Evolutionary conservation across 345 rosid genomes (phyloP).

Genomic region (Aegle marmelos): DNA sequence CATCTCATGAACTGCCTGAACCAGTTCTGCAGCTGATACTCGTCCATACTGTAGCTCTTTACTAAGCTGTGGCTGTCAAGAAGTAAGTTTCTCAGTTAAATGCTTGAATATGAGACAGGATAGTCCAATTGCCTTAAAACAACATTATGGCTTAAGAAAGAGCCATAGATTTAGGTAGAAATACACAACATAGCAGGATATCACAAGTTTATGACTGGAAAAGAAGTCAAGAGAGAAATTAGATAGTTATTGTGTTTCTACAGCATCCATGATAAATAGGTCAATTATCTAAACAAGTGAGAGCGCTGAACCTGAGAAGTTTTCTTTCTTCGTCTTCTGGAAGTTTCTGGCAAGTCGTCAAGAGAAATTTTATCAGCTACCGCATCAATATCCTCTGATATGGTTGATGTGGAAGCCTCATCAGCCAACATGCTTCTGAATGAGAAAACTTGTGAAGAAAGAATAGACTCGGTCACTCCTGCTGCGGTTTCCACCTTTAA

Average conservation of each 20-base stretch:
- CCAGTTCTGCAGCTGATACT: slow-evolving; percentile 81
- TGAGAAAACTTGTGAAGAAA: slow-evolving; percentile 94
- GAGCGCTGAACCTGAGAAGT: slow-evolving; percentile 58
- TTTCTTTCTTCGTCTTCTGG: slow-evolving; percentile 40
- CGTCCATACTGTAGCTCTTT: slow-evolving; percentile 63
- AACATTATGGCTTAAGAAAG: neutral
- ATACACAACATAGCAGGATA: neutral
- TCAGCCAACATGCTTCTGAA: slow-evolving; percentile 65
- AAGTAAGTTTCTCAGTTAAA: neutral
- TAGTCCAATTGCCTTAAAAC: neutral
- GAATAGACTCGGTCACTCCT: slow-evolving; percentile 56
- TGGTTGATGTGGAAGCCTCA: slow-evolving; percentile 40
- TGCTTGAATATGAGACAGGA: neutral
- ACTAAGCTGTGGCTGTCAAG: slow-evolving; percentile 38
- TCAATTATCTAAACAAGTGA: neutral
- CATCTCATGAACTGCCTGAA: slow-evolving; percentile 89
- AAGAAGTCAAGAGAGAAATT: neutral
- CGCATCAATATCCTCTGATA: slow-evolving; percentile 26
- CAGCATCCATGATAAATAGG: neutral
- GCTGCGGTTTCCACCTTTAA: slow-evolving; percentile 76
- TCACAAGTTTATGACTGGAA: neutral
- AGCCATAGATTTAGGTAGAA: neutral
- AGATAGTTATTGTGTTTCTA: neutral
- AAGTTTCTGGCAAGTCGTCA: slow-evolving; percentile 42
- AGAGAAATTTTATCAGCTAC: slow-evolving; percentile 27